These are phyloP conservation scores for Elsinoe necatrix DNA, from an alignment of 2,329 filamentous ascomycete species.

Conservation along the genomic window DNA sequence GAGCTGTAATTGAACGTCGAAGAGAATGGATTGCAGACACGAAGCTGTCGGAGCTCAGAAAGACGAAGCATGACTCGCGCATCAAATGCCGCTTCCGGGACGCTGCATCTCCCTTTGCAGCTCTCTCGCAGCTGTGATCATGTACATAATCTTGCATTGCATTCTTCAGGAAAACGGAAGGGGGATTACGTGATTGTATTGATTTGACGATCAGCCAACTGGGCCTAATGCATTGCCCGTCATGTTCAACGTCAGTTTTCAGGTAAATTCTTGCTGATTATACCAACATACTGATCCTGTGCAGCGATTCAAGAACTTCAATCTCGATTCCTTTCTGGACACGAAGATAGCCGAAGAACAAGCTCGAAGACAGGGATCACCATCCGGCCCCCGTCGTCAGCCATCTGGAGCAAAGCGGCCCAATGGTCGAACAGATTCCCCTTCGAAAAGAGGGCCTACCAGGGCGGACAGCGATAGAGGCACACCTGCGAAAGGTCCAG, in stretches of 20 bases:
- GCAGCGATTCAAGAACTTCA: conserved; percentile 30
- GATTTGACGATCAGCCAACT: neutral
- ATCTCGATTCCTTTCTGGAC: conserved; percentile 34
- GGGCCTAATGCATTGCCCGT: neutral
- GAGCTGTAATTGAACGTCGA: no score
- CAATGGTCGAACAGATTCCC: conserved; percentile 30
- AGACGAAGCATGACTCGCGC: neutral
- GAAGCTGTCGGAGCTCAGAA: conserved; percentile 8
- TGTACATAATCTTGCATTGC: neutral
- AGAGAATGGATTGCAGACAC: neutral
- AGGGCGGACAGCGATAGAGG: conserved; percentile 29
- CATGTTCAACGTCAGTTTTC: conserved; percentile 12
- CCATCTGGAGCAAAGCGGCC: conserved; percentile 34
- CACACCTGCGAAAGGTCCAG: conserved; percentile 52
- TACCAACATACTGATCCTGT: neutral
- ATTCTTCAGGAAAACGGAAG: neutral
- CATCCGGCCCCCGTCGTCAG: conserved; percentile 30
- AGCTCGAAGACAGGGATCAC: conserved; percentile 26
- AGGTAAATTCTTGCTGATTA: neutral
- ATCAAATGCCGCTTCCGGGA: conserved; percentile 6
- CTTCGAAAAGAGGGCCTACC: conserved; percentile 24
- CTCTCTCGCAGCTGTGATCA: neutral
- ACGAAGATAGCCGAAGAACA: conserved; percentile 48
- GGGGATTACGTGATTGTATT: neutral
- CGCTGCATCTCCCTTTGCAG: neutral